Conservation (phyloP, 1,139 yeast species). For the Scheffersomyces quercinus region DNA sequence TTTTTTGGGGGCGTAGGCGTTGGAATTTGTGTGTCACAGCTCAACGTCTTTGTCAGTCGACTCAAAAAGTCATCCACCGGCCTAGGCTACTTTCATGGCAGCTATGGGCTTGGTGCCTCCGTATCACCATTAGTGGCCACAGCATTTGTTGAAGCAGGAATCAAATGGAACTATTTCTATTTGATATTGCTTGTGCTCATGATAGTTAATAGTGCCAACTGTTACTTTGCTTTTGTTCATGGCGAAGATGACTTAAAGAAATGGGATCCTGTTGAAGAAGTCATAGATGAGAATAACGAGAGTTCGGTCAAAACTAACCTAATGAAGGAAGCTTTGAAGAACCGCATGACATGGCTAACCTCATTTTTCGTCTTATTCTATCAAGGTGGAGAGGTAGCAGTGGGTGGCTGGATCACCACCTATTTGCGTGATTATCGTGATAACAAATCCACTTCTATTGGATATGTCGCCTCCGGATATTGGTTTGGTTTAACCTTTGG, state of each 20-base stretch:
- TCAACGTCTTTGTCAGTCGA: constrained; percentile 16
- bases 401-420: constrained; percentile 75
- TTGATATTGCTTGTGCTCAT: constrained; percentile 14
- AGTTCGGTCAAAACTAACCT: constrained; percentile 5
- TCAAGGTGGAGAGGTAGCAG: constrained; percentile 68
- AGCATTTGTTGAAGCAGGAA: constrained; percentile 12
- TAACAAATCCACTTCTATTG: constrained; percentile 46
- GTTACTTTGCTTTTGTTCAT: constrained; percentile 11
- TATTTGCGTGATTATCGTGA: constrained; percentile 57
- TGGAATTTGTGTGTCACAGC: constrained; percentile 16
- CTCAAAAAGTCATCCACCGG: constrained; percentile 17
- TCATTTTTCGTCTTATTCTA: constrained; percentile 58
- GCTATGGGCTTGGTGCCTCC: constrained; percentile 22
- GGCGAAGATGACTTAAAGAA: constrained; percentile 14
- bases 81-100: constrained; percentile 17
- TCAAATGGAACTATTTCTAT: constrained; percentile 18
- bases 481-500: constrained; percentile 74
- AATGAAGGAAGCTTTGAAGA: constrained; percentile 33
- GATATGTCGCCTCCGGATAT: constrained; percentile 69
- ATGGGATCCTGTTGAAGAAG: constrained; percentile 7
- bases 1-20: constrained; percentile 18
- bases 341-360: constrained; percentile 53
- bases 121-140: constrained; percentile 26
- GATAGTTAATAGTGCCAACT: constrained; percentile 8
- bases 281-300: constrained; percentile 1